Conservation (phyloP, 164 flowering plant genomes). For the Liquidambar formosana region DNA sequence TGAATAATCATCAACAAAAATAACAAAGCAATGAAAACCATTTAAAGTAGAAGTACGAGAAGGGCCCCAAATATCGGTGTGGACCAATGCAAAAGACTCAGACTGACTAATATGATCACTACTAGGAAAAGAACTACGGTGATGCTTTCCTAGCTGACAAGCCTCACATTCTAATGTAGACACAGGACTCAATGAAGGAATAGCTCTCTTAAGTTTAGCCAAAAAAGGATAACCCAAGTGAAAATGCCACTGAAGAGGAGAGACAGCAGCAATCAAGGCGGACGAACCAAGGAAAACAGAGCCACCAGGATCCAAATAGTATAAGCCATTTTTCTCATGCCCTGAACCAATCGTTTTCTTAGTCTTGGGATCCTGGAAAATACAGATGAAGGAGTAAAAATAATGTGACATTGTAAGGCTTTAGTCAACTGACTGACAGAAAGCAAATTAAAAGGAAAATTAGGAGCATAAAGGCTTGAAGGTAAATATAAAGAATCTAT, state of each 20-base stretch:
- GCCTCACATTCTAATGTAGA: neutral
- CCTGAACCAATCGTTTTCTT: neutral
- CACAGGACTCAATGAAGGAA: neutral
- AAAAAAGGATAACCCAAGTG: neutral
- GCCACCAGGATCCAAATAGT: neutral
- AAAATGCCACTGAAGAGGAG: constrained; percentile 5
- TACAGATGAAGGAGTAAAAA: neutral
- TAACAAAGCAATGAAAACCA: neutral
- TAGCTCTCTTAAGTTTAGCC: neutral
- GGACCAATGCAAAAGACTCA: neutral
- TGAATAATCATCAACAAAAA: no score
- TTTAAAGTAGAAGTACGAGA: neutral
- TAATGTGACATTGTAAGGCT: neutral
- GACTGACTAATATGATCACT: neutral
- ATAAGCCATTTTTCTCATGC: neutral
- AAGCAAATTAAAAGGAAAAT: neutral
- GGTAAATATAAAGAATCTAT: neutral
- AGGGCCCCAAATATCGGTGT: neutral
- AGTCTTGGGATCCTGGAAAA: neutral
- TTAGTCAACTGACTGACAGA: neutral
- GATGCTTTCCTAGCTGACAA: constrained; percentile 1
- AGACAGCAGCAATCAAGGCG: neutral
- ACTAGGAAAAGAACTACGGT: neutral
- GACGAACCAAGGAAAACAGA: neutral
- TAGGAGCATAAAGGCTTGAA: neutral